A percentile compares a stretch with the other conserved stretches of the same genome.
phyloP scores from a whole-genome alignment of 179 eudicot species.

The Sideroxylon spinosum region DNA sequence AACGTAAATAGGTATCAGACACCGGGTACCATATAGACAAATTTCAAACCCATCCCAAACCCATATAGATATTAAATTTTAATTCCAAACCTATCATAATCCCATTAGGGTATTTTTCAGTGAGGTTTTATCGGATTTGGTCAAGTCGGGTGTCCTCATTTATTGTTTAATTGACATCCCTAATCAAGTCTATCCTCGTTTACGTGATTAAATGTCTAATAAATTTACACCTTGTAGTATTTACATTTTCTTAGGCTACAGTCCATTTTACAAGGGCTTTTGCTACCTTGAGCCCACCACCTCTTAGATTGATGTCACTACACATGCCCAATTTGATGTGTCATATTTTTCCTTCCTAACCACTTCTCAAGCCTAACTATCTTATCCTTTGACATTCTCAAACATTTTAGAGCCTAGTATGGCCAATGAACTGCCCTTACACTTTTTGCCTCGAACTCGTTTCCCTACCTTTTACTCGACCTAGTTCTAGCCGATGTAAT shows the following conservation, averaged over 20 bases:
- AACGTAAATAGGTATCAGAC: too few species aligned
- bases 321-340: slow-evolving; percentile 12
- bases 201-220: not conserved
- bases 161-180: too few species aligned
- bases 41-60: too few species aligned
- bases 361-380: not conserved
- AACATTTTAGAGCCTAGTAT: not conserved
- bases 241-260: not conserved
- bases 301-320: not conserved
- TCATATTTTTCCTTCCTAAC: not conserved
- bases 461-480: not conserved
- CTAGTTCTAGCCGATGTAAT: not conserved
- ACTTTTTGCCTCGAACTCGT: not conserved
- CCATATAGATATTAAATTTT: too few species aligned
- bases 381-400: not conserved
- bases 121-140: too few species aligned
- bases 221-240: not conserved
- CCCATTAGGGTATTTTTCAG: too few species aligned
- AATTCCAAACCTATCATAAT: too few species aligned
- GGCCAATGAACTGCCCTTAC: not conserved
- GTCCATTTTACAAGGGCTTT: not conserved
- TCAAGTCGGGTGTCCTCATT: too few species aligned
- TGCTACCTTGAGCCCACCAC: not conserved
- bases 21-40: too few species aligned
- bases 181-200: slow-evolving; percentile 1